Evolutionary conservation across 148 eudicot species (phyloP).

Genomic region (Mesembryanthemum crystallinum): DNA sequence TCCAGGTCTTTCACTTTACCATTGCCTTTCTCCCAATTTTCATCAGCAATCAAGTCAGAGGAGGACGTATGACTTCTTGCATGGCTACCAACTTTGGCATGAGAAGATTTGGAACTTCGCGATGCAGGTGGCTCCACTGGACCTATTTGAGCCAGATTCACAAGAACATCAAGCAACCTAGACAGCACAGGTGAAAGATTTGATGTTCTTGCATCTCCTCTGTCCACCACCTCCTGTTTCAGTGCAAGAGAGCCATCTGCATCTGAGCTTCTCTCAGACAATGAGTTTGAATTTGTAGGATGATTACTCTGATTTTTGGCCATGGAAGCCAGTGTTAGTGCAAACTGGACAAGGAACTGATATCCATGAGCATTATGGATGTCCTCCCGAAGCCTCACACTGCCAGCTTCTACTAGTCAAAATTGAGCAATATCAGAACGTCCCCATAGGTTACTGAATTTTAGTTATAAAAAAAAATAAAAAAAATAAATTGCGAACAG

Average conservation of each 20-base stretch:
- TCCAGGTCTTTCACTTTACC: slow-evolving; percentile 86
- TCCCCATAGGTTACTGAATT: background rate
- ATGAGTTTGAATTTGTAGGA: slow-evolving; percentile 31
- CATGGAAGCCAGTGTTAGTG: slow-evolving; percentile 57
- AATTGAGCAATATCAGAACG: slow-evolving; percentile 12
- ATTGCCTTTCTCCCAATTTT: slow-evolving; percentile 69
- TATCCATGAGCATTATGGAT: slow-evolving; percentile 98
- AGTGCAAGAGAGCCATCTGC: slow-evolving; percentile 27
- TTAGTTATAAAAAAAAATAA: slow-evolving; percentile 3
- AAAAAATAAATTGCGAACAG: background rate
- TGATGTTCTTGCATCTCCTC: slow-evolving; percentile 38
- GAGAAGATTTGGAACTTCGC: slow-evolving; percentile 45
- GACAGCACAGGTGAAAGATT: slow-evolving; percentile 79
- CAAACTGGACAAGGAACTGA: slow-evolving; percentile 95
- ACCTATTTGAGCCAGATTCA: slow-evolving; percentile 79
- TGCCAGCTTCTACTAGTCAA: slow-evolving; percentile 77
- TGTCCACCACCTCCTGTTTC: slow-evolving; percentile 36
- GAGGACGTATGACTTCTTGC: slow-evolving; percentile 64
- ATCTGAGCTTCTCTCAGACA: slow-evolving; percentile 38
- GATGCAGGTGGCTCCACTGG: slow-evolving; percentile 47
- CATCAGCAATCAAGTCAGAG: slow-evolving; percentile 54
- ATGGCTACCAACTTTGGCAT: slow-evolving; percentile 57
- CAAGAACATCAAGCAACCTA: slow-evolving; percentile 93
- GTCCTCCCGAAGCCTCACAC: slow-evolving; percentile 89
- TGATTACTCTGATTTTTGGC: slow-evolving; percentile 44